Conservation (phyloP, 306 rosid genomes). For the Cucumis melo region DNA sequence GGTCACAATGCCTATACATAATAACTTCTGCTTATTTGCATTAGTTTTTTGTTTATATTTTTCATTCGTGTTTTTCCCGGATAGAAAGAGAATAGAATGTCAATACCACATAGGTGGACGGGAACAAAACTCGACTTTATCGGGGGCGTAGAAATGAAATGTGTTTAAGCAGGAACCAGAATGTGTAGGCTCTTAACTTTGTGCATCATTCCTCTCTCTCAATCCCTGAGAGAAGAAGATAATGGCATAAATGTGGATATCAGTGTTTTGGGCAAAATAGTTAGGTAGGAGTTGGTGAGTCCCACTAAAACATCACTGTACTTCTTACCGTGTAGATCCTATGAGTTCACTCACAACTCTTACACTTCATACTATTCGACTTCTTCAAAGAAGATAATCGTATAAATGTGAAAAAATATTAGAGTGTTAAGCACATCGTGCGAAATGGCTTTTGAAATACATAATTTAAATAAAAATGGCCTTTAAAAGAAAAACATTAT, state of each 20-base stretch:
- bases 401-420: too few species aligned
- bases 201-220: neutral
- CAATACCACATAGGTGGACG: slow-evolving; percentile 1
- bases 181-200: neutral
- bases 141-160: neutral
- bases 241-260: neutral
- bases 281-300: too few species aligned
- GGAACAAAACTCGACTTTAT: neutral
- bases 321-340: too few species aligned
- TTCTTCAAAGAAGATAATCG: too few species aligned
- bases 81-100: neutral
- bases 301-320: too few species aligned
- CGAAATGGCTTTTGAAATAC: too few species aligned
- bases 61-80: neutral
- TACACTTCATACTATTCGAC: too few species aligned
- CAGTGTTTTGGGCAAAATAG: neutral
- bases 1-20: neutral
- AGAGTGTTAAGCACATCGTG: too few species aligned
- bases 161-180: neutral
- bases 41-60: neutral
- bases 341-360: too few species aligned
- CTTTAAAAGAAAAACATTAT: too few species aligned
- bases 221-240: neutral
- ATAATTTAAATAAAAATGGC: too few species aligned
- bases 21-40: neutral